phyloP scores from a whole-genome alignment of 2,329 filamentous ascomycete species.

The Lachnellula arida region DNA sequence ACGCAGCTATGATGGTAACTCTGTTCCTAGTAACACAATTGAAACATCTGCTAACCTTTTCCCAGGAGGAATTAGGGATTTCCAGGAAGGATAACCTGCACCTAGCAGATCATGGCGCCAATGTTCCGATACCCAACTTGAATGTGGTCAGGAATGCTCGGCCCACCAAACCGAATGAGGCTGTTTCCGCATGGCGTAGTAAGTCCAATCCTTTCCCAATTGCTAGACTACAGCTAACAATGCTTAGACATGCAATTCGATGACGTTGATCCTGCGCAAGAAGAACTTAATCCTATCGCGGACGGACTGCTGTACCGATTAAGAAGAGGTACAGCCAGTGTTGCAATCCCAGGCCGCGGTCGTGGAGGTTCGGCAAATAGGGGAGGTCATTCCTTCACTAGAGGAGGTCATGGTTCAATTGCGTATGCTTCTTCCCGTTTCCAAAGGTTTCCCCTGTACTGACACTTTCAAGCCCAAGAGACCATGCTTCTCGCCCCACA shows the following conservation, averaged over 20 bases:
- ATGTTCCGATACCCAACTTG: background rate
- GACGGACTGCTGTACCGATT: slow-evolving; percentile 27
- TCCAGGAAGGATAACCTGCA: slow-evolving; percentile 22
- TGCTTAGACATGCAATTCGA: slow-evolving; percentile 18
- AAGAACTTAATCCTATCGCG: slow-evolving; percentile 22
- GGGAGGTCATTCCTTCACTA: background rate
- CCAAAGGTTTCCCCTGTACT: too few species aligned
- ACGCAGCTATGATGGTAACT: slow-evolving; percentile 28
- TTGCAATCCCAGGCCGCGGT: background rate
- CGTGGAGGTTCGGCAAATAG: background rate
- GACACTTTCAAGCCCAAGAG: too few species aligned
- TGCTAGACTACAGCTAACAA: slow-evolving; percentile 4
- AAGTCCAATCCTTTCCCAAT: slow-evolving; percentile 1
- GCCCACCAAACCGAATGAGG: background rate
- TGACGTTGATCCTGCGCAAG: slow-evolving; percentile 19
- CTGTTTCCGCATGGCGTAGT: slow-evolving; percentile 19
- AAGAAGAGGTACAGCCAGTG: slow-evolving; percentile 10
- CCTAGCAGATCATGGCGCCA: background rate
- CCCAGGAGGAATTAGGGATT: slow-evolving; percentile 29
- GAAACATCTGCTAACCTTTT: background rate
- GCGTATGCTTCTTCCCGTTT: background rate
- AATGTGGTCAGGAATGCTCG: background rate
- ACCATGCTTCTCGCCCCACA: too few species aligned
- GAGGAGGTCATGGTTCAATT: slow-evolving; percentile 2
- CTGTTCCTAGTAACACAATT: background rate